These are phyloP conservation scores for Microsporum audouinii DNA, from an alignment of 2,329 filamentous ascomycete genomes.

Conservation along the genomic window DNA sequence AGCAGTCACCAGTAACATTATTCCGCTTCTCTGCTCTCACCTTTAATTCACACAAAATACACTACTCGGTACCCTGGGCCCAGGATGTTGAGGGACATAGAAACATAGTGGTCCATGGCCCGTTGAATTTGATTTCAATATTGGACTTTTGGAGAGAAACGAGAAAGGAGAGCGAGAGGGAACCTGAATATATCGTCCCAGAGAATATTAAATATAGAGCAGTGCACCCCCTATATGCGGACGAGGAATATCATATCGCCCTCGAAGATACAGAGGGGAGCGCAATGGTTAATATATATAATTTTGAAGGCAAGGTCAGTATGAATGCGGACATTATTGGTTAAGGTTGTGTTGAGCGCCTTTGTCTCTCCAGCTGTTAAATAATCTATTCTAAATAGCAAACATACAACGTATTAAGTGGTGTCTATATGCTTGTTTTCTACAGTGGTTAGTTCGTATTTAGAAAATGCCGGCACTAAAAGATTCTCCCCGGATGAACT, in stretches of 20 bases:
- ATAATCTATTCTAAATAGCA: too few relatives aligned
- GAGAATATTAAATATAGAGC: constrained; percentile 38
- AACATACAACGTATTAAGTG: too few relatives aligned
- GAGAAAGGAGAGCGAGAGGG: constrained; percentile 15
- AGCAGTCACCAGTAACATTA: constrained; percentile 31
- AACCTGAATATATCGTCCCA: constrained; percentile 25
- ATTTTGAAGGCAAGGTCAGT: constrained; percentile 21
- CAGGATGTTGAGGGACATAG: constrained; percentile 34
- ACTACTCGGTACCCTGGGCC: constrained; percentile 35
- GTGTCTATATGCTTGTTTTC: neutral
- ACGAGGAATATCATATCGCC: constrained; percentile 37
- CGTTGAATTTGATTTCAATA: constrained; percentile 34
- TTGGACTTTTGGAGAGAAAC: constrained; percentile 36
- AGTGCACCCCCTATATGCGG: constrained; percentile 40
- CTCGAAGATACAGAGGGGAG: constrained; percentile 26
- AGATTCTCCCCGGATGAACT: neutral
- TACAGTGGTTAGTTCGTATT: neutral
- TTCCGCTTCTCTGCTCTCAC: constrained; percentile 36
- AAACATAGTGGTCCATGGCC: constrained; percentile 35
- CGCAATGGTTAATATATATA: constrained; percentile 26
- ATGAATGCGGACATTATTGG: constrained; percentile 30
- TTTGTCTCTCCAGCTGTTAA: neutral
- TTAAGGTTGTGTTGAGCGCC: neutral
- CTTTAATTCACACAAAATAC: constrained; percentile 37
- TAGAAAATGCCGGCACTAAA: neutral